Percentiles rank a stretch among this genome's conserved stretches.
These are phyloP conservation scores for Talaromyces sp. DNA, from an alignment of 2,329 filamentous ascomycete genomes.

Conservation along the genomic window DNA sequence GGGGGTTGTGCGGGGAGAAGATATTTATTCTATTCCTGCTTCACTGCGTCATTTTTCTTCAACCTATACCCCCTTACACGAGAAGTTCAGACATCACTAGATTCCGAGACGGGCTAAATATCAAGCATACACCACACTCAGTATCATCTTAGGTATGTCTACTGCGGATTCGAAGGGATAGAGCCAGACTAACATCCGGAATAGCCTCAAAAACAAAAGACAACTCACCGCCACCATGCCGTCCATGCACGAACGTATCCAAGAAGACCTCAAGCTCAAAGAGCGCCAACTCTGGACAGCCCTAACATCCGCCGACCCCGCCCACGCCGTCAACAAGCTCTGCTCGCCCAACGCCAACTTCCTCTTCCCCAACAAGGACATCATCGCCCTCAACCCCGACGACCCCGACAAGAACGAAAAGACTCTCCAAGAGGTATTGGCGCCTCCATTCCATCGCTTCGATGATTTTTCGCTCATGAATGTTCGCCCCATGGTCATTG, in stretches of 20 bases:
- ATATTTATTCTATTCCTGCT: neutral
- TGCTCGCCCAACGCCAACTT: conserved; percentile 34
- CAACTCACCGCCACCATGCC: conserved; percentile 29
- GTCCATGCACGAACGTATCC: conserved; percentile 39
- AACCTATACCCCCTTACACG: neutral
- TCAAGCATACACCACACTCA: neutral
- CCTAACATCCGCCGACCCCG: conserved; percentile 38
- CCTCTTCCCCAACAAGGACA: conserved; percentile 34
- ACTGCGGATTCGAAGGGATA: neutral
- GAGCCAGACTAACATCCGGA: neutral
- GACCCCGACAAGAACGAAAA: conserved; percentile 19
- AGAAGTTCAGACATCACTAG: neutral
- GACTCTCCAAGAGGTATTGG: conserved; percentile 28
- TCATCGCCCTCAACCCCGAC: conserved; percentile 35
- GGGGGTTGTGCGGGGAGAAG: neutral
- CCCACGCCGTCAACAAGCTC: conserved; percentile 35
- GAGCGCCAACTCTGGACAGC: conserved; percentile 41
- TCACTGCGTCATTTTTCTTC: neutral
- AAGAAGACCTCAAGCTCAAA: conserved; percentile 35
- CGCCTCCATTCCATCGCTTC: conserved; percentile 38
- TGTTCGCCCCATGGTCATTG: conserved; percentile 35
- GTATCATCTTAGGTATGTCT: neutral
- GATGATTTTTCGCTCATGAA: conserved; percentile 33
- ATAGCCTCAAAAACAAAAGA: neutral
- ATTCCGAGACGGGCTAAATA: neutral